Base-by-base conservation (phyloP, 805 yeast species). In the Ogataea degrootiae region DNA sequence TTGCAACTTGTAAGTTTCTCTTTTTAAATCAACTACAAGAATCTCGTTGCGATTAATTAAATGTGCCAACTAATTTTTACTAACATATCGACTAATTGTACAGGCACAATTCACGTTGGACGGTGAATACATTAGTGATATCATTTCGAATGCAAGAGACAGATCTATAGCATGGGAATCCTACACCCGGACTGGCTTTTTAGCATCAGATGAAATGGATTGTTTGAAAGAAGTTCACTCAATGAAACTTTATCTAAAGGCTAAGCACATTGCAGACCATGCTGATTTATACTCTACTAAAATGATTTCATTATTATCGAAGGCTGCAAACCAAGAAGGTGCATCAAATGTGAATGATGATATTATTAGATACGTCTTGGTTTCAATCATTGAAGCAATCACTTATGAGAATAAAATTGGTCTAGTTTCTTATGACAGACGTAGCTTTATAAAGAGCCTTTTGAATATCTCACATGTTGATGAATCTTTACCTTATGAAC, bases 101-200 rank as follows among this genome's bases (percentile, higher is more conserved):
- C 22, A 54, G 53, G 42, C 58, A 29, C 70, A 68, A 49, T 70
- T 75, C 52, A 52, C 64, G 45, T 67, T 86, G 57, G 91, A 87
- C 53, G 84, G 88, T 64, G 76, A 76, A 33, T 81, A 77, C 57
- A 72, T 87, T 60, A 74, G 76, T 48, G 91, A 84, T 57, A 76
- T 83, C 45, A 74, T 84, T 56, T 73, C 76, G 54, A 80, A 80
- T 51, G 82, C 89, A 53, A 75, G 94, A 58, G 83, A 87, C 50
- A 79, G 94, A 54, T 82, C 91, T 33, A 79, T 90, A 47, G 95
- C 96, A 33, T 91, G 97, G 97, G 95, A 87, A 60, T 95, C 95
- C 9, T 81, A 86, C 57, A 83, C 87, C 11, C 76, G 96, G 46
- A 83, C 91, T 17, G 82, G 79, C 42, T 77, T 82, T 40, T 72